Evolutionary conservation across 805 yeast genomes (phyloP).

Genomic region (Saturnispora serradocipensis): DNA sequence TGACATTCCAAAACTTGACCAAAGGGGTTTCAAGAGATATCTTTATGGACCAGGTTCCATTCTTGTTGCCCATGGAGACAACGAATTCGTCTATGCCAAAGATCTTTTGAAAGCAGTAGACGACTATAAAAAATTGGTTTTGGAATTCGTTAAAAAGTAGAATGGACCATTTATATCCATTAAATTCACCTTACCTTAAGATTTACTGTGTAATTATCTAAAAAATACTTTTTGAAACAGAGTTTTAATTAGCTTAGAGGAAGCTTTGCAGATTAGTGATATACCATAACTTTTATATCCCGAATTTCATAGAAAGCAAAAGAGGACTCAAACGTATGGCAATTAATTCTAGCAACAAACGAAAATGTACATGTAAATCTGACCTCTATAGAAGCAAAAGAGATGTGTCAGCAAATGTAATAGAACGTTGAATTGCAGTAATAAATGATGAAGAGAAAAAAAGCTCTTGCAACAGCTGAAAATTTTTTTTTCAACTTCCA

Average conservation of each 20-base stretch:
- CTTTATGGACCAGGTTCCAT: constrained; percentile 64
- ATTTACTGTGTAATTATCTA: neutral
- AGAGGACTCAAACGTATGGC: constrained; percentile 9
- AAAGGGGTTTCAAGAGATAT: constrained; percentile 34
- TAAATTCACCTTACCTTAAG: neutral
- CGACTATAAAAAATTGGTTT: constrained; percentile 41
- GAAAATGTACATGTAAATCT: neutral
- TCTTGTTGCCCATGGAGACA: constrained; percentile 48
- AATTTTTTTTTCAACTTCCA: neutral
- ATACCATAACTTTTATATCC: constrained; percentile 7
- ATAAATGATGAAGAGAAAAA: neutral
- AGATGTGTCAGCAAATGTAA: neutral
- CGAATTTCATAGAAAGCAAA: neutral
- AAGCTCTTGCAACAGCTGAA: neutral
- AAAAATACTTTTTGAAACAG: neutral
- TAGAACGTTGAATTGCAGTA: neutral
- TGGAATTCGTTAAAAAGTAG: neutral
- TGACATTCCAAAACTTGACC: constrained; percentile 38
- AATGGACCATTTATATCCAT: neutral
- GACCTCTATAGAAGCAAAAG: neutral
- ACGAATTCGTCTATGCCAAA: constrained; percentile 40
- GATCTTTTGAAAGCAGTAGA: constrained; percentile 43
- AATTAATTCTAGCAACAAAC: neutral
- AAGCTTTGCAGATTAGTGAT: neutral
- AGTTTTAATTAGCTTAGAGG: neutral